Percentiles rank a stretch among this genome's conserved stretches.
Evolutionary conservation across 2,329 filamentous ascomycete species (phyloP).

Genomic region (Ampelomyces quisqualis): DNA sequence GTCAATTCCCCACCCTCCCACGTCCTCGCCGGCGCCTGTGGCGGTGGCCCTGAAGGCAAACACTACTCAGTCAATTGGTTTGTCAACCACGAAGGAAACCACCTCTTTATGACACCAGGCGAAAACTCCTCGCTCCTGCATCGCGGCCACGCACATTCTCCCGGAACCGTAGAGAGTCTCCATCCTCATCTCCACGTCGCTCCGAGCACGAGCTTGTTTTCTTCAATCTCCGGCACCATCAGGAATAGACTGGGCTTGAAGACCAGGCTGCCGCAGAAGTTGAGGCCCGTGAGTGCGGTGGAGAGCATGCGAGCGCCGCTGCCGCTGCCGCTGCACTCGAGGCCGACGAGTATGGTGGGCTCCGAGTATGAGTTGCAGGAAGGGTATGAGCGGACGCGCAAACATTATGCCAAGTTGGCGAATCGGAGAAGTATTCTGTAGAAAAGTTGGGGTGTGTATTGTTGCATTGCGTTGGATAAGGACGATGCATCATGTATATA

Average conservation of each 20-base stretch:
- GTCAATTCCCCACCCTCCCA: constrained; percentile 62
- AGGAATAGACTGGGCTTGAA: constrained; percentile 15
- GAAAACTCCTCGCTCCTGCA: constrained; percentile 30
- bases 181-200: not conserved
- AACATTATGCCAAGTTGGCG: constrained; percentile 38
- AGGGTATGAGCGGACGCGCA: constrained; percentile 34
- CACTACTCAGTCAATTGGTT: constrained; percentile 52
- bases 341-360: constrained; percentile 25
- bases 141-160: constrained; percentile 12
- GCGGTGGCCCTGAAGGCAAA: constrained; percentile 54
- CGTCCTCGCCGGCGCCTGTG: constrained; percentile 57
- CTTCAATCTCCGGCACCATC: constrained; percentile 8
- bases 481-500: not conserved
- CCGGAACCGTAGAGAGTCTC: no score
- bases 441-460: constrained; percentile 1
- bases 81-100: constrained; percentile 51
- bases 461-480: not conserved
- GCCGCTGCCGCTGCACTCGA: constrained; percentile 5
- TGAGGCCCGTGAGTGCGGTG: constrained; percentile 25
- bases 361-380: constrained; percentile 39
- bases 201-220: constrained; percentile 4
- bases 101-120: constrained; percentile 55
- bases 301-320: constrained; percentile 12
- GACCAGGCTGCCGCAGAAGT: constrained; percentile 8
- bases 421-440: constrained; percentile 43